phyloP scores from a whole-genome alignment of 305 asterid species.

The Solanum hybrid region DNA sequence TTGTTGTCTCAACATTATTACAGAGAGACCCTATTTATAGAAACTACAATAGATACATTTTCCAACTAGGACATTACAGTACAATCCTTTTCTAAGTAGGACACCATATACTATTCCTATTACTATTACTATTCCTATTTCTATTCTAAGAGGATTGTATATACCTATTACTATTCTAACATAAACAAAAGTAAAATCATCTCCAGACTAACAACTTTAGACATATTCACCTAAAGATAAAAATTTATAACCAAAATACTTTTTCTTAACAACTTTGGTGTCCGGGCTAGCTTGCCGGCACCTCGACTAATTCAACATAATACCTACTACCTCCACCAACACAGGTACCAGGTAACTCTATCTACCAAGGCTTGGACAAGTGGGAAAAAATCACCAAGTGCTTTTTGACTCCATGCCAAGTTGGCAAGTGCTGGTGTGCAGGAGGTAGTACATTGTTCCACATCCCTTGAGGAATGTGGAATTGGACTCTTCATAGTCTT shows the following conservation, averaged over 20 bases:
- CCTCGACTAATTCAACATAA: background rate
- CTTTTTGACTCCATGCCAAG: background rate
- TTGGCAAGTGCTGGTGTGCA: background rate
- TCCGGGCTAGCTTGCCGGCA: background rate
- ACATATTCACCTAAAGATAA: background rate
- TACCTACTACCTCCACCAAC: background rate
- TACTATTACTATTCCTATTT: too few species aligned
- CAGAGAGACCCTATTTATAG: too few species aligned
- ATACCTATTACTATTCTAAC: too few species aligned
- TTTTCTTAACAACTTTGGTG: background rate
- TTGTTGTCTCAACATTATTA: too few species aligned
- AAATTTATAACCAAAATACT: background rate
- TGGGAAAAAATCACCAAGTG: background rate
- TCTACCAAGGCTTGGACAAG: background rate
- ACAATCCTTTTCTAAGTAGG: too few species aligned
- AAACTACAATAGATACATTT: too few species aligned
- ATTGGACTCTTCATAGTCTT: background rate
- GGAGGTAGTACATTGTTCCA: background rate
- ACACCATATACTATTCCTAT: too few species aligned
- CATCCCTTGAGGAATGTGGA: background rate
- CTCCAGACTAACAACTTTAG: background rate
- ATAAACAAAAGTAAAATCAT: background rate
- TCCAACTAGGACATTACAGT: too few species aligned
- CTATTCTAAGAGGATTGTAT: too few species aligned
- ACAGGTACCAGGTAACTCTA: background rate